Percentiles rank a stretch among this genome's conserved stretches.
These are phyloP conservation scores for Teunomyces stri DNA, from an alignment of 805 yeast species.

Conservation along the genomic window DNA sequence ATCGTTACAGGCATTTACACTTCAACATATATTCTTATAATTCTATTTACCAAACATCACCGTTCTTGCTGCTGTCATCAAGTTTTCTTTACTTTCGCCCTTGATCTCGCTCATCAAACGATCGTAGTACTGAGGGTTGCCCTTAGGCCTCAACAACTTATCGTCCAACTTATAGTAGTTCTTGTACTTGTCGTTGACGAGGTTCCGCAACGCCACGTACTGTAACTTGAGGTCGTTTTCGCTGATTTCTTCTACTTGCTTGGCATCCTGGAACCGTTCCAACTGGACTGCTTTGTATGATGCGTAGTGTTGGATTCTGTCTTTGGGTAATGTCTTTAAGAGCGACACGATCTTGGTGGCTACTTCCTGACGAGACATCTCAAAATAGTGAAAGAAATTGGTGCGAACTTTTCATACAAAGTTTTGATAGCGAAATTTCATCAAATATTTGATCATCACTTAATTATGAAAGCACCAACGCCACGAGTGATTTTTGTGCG, in stretches of 20 bases:
- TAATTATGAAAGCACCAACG: conserved; percentile 22
- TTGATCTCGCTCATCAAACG: conserved; percentile 67
- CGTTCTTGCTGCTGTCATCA: conserved; percentile 66
- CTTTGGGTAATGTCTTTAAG: conserved; percentile 64
- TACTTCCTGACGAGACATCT: conserved; percentile 38
- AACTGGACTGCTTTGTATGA: conserved; percentile 69
- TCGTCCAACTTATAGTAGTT: conserved; percentile 63
- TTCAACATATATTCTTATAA: background rate
- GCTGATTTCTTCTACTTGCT: conserved; percentile 35
- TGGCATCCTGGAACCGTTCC: conserved; percentile 34
- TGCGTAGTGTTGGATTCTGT: conserved; percentile 63
- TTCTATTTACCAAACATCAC: conserved; percentile 68
- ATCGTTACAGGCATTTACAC: too few species aligned
- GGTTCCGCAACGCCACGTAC: conserved; percentile 53
- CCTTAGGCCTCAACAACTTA: conserved; percentile 73
- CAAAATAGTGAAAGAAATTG: background rate
- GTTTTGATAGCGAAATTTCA: too few species aligned
- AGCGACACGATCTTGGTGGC: conserved; percentile 57
- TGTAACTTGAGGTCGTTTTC: conserved; percentile 58
- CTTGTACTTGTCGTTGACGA: conserved; percentile 59
- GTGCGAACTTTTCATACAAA: too few species aligned
- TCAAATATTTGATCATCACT: background rate
- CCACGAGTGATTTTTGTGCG: conserved; percentile 74
- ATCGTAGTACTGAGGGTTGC: conserved; percentile 76
- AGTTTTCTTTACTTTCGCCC: conserved; percentile 67